Conservation (phyloP, 2,329 filamentous ascomycete genomes). For the Epicoccum nigrum region DNA sequence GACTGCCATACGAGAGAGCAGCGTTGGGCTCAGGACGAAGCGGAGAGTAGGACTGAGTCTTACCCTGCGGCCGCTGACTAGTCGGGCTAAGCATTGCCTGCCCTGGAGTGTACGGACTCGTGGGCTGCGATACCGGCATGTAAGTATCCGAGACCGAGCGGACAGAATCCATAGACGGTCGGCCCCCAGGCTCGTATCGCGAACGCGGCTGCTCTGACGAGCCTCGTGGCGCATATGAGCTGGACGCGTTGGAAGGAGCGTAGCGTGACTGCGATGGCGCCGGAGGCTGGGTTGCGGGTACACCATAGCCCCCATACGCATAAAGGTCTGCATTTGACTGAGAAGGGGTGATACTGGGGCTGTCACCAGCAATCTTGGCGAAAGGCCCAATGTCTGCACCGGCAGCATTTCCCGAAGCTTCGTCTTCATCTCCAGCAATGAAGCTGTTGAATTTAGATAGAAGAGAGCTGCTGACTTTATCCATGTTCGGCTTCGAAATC, state of each 20-base stretch:
- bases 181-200: constrained; percentile 54
- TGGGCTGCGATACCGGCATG: constrained; percentile 34
- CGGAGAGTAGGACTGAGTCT: constrained; percentile 42
- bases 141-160: constrained; percentile 41
- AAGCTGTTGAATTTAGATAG: constrained; percentile 97
- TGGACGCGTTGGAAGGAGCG: constrained; percentile 43
- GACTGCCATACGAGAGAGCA: constrained; percentile 34
- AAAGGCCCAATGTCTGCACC: constrained; percentile 73
- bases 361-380: constrained; percentile 75
- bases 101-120: constrained; percentile 38
- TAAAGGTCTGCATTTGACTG: constrained; percentile 76
- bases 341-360: constrained; percentile 60
- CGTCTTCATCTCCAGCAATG: constrained; percentile 86
- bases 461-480: constrained; percentile 89
- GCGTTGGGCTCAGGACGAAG: constrained; percentile 36
- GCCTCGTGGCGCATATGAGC: constrained; percentile 53
- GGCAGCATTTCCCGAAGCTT: constrained; percentile 64
- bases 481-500: constrained; percentile 95
- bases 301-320: constrained; percentile 64
- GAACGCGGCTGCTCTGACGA: constrained; percentile 59
- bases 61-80: constrained; percentile 30
- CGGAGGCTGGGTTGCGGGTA: constrained; percentile 26
- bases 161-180: constrained; percentile 47
- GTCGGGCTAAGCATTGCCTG: constrained; percentile 41
- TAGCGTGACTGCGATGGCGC: constrained; percentile 47